These are phyloP conservation scores for Fusarium praegraminearum DNA, from an alignment of 2,329 filamentous ascomycete genomes.

Conservation along the genomic window DNA sequence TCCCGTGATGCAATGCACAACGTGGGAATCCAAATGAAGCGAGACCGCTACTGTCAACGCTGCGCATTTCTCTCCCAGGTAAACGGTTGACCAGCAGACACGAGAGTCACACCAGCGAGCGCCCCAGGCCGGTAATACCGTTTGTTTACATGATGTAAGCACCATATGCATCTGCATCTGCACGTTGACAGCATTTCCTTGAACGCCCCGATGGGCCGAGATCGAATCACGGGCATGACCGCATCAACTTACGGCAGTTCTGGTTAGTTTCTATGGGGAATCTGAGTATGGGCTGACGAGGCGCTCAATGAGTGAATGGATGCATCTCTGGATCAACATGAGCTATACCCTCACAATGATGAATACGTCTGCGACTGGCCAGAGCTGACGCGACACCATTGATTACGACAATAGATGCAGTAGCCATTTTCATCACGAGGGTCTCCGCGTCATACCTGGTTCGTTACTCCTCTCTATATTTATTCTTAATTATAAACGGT, in stretches of 20 bases:
- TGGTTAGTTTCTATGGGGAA: background rate
- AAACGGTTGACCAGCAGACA: conserved; percentile 45
- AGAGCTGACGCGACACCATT: conserved; percentile 26
- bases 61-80: conserved; percentile 9
- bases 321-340: background rate
- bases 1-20: conserved; percentile 41
- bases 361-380: conserved; percentile 6
- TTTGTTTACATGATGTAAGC: conserved; percentile 36
- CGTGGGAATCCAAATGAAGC: conserved; percentile 19
- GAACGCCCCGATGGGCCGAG: conserved; percentile 26
- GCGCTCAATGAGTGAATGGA: background rate
- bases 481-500: background rate
- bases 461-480: background rate
- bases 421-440: conserved; percentile 32
- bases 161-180: background rate
- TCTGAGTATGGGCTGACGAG: conserved; percentile 15
- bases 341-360: conserved; percentile 20
- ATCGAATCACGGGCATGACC: conserved; percentile 30
- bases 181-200: conserved; percentile 17
- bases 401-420: conserved; percentile 18
- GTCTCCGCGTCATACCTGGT: conserved; percentile 34
- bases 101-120: conserved; percentile 40
- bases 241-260: background rate
- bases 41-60: conserved; percentile 16
- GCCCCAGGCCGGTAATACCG: conserved; percentile 28